Evolutionary conservation across 106 monocot species (phyloP).

Genomic region (Acorus calamus): DNA sequence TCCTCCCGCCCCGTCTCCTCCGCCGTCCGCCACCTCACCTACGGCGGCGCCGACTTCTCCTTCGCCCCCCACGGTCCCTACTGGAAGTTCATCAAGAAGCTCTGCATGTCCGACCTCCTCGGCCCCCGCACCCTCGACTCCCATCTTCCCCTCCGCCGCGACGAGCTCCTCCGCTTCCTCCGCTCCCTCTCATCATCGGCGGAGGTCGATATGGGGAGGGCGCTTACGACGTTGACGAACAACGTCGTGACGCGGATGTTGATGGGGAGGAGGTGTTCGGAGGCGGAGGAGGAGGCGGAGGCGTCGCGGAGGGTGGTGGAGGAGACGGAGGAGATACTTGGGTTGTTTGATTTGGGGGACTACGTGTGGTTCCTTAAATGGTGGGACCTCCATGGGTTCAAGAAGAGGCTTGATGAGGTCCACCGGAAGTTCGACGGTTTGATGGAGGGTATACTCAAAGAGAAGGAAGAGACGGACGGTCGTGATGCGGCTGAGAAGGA

Average conservation of each 20-base stretch:
- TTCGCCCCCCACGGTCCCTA: slow-evolving; percentile 38
- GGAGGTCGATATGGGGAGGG: slow-evolving; percentile 14
- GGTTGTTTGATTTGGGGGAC: slow-evolving; percentile 37
- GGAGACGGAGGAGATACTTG: slow-evolving; percentile 34
- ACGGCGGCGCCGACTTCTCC: slow-evolving; percentile 18
- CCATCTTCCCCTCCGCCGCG: slow-evolving; percentile 24
- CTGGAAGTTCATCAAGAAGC: slow-evolving; percentile 33
- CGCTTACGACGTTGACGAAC: slow-evolving; percentile 37
- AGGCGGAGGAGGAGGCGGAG: background rate
- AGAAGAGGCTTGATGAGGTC: slow-evolving; percentile 22
- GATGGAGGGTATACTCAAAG: slow-evolving; percentile 21
- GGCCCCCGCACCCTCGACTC: slow-evolving; percentile 29
- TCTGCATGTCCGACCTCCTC: slow-evolving; percentile 42
- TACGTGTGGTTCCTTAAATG: slow-evolving; percentile 18
- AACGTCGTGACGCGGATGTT: slow-evolving; percentile 32
- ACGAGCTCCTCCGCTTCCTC: slow-evolving; percentile 14
- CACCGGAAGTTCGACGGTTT: slow-evolving; percentile 33
- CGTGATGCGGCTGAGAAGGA: slow-evolving; percentile 7
- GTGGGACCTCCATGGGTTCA: slow-evolving; percentile 40
- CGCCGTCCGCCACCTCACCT: slow-evolving; percentile 20
- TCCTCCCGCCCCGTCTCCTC: slow-evolving; percentile 12
- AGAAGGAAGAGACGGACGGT: slow-evolving; percentile 6
- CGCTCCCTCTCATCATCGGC: background rate
- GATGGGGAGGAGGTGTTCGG: slow-evolving; percentile 10
- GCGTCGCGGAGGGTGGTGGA: slow-evolving; percentile 23